Evolutionary conservation across 2,329 filamentous ascomycete species (phyloP).

Genomic region (Tolypocladium paradoxum): DNA sequence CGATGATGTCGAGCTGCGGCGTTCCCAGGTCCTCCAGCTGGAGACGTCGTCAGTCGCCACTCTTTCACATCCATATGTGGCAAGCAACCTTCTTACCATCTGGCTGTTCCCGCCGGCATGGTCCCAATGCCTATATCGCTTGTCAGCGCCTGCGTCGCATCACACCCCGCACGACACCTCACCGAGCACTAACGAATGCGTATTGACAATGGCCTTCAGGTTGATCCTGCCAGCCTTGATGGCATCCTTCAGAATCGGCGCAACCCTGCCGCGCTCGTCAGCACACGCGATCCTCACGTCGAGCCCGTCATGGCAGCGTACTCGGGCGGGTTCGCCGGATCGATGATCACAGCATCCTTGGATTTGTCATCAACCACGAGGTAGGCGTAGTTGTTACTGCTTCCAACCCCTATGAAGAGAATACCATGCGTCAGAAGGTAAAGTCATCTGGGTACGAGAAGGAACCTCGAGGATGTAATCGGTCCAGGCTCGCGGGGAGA

Average conservation of each 20-base stretch:
- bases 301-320: slow-evolving; percentile 25
- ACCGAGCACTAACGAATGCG: slow-evolving; percentile 68
- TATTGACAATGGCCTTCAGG: slow-evolving; percentile 85
- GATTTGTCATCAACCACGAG: slow-evolving; percentile 69
- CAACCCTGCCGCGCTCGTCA: slow-evolving; percentile 33
- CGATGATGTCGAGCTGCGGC: slow-evolving; percentile 64
- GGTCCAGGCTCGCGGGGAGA: no score
- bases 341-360: slow-evolving; percentile 67
- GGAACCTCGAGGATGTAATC: no score
- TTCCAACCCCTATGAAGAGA: slow-evolving; percentile 55
- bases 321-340: slow-evolving; percentile 72
- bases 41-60: slow-evolving; percentile 1
- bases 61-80: neutral
- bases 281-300: no score
- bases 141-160: neutral
- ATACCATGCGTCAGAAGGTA: neutral
- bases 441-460: neutral
- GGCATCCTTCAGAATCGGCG: slow-evolving; percentile 59
- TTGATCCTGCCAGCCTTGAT: slow-evolving; percentile 64
- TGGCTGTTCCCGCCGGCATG: slow-evolving; percentile 87
- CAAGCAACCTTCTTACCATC: slow-evolving; percentile 42
- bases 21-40: slow-evolving; percentile 37
- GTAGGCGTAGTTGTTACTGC: slow-evolving; percentile 76
- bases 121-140: slow-evolving; percentile 66
- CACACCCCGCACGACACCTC: neutral